Conservation (phyloP, 2,329 filamentous ascomycete genomes). For the Colletotrichum brevisporum region DNA sequence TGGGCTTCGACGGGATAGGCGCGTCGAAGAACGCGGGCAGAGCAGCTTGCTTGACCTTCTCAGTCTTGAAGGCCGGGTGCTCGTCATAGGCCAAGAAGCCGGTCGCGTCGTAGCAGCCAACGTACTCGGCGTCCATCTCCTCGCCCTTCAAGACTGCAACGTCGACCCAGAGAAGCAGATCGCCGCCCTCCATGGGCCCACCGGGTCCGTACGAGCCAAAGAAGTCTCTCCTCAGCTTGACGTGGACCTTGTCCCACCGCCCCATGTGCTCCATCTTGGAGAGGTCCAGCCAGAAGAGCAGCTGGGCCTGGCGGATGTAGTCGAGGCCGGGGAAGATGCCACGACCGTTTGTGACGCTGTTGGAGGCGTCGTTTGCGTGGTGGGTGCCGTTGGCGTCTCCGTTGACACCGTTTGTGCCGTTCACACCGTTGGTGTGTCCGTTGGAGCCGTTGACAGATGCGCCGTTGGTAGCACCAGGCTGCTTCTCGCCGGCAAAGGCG, state of each 20-base stretch:
- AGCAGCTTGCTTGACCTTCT: conserved; percentile 8
- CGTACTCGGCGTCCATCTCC: conserved; percentile 37
- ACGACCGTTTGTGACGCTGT: conserved; percentile 12
- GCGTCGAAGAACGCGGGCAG: conserved; percentile 30
- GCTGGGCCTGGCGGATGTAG: conserved; percentile 34
- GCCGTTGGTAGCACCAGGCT: conserved; percentile 33
- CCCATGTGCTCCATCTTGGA: conserved; percentile 38
- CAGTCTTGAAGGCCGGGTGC: conserved; percentile 21
- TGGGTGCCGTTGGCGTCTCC: conserved; percentile 24
- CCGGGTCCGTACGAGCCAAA: conserved; percentile 32
- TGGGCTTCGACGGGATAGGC: conserved; percentile 27
- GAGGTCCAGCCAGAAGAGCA: conserved; percentile 36
- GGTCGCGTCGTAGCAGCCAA: conserved; percentile 36
- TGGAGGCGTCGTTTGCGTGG: not conserved
- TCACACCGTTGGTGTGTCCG: conserved; percentile 20
- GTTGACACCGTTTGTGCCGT: conserved; percentile 16
- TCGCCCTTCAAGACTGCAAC: conserved; percentile 32
- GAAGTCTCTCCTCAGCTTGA: conserved; percentile 37
- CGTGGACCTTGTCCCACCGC: conserved; percentile 32
- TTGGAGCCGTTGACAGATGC: conserved; percentile 13
- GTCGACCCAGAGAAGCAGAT: conserved; percentile 35
- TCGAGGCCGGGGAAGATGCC: conserved; percentile 35
- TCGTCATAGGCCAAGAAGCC: conserved; percentile 34
- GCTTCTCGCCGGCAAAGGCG: conserved; percentile 33
- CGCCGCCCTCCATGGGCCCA: conserved; percentile 34